Percentiles rank a stretch among this genome's conserved stretches.
phyloP scores from a whole-genome alignment of 768 basidiomycete species.

The Trametopsis cervina region DNA sequence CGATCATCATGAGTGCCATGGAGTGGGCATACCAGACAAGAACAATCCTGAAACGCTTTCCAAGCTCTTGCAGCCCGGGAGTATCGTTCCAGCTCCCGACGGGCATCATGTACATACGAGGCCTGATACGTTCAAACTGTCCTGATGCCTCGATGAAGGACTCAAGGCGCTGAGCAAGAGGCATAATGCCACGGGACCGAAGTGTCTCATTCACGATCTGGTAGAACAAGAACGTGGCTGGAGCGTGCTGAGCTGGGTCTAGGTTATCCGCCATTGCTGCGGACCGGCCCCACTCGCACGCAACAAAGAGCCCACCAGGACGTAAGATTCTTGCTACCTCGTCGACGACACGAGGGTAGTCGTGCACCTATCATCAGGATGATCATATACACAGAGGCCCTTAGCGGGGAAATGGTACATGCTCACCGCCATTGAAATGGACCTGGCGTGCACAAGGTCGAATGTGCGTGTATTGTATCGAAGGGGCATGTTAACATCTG shows the following conservation, averaged over 20 bases:
- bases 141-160: slow-evolving; percentile 29
- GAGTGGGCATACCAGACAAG: slow-evolving; percentile 41
- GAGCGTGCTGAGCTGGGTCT: slow-evolving; percentile 12
- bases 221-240: slow-evolving; percentile 26
- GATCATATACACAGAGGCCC: slow-evolving; percentile 9
- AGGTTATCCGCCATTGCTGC: slow-evolving; percentile 30
- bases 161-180: slow-evolving; percentile 32
- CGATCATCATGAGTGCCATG: slow-evolving; percentile 39
- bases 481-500: slow-evolving; percentile 47
- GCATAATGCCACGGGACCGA: slow-evolving; percentile 29
- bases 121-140: slow-evolving; percentile 35
- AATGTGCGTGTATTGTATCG: slow-evolving; percentile 49
- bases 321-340: slow-evolving; percentile 62
- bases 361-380: slow-evolving; percentile 37
- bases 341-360: slow-evolving; percentile 44
- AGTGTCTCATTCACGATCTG: slow-evolving; percentile 32
- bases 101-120: slow-evolving; percentile 36
- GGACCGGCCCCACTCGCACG: slow-evolving; percentile 50
- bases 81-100: slow-evolving; percentile 49
- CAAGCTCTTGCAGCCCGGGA: slow-evolving; percentile 29
- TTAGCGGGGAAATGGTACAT: slow-evolving; percentile 3
- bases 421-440: slow-evolving; percentile 54
- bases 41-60: slow-evolving; percentile 32
- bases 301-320: slow-evolving; percentile 64
- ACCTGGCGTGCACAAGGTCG: slow-evolving; percentile 64